Conservation (phyloP, 345 rosid genomes). For the Eucalyptus fibrosa region DNA sequence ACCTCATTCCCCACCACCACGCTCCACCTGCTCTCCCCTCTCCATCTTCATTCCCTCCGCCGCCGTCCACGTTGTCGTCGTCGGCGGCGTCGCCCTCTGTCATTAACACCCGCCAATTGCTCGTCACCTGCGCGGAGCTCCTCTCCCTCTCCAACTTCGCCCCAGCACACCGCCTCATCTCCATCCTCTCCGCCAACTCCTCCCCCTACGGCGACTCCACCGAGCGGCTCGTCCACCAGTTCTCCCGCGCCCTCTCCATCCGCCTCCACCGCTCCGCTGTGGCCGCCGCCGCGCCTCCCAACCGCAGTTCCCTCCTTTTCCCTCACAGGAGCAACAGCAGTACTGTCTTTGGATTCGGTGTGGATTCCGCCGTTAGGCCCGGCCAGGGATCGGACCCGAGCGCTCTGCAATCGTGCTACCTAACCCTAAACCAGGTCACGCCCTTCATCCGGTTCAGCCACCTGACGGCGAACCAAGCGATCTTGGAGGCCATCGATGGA, state of each 20-base stretch:
- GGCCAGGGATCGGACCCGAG: not conserved
- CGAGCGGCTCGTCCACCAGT: constrained; percentile 62
- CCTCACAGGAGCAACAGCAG: not conserved
- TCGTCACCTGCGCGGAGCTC: constrained; percentile 54
- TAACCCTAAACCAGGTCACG: constrained; percentile 75
- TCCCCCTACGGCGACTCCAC: constrained; percentile 78
- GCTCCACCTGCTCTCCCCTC: not conserved
- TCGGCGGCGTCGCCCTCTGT: not conserved
- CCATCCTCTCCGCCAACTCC: constrained; percentile 39
- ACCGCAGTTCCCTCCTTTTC: not conserved
- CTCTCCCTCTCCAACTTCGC: constrained; percentile 62
- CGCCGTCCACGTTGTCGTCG: not conserved
- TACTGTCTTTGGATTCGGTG: not conserved
- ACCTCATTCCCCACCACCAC: not conserved
- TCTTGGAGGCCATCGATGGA: constrained; percentile 62
- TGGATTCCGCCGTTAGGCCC: not conserved
- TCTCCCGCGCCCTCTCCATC: constrained; percentile 64
- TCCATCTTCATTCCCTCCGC: not conserved
- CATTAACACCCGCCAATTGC: constrained; percentile 59
- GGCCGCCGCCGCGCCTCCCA: not conserved
- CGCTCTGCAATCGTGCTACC: constrained; percentile 54
- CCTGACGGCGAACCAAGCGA: constrained; percentile 91
- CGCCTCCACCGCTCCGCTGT: constrained; percentile 33
- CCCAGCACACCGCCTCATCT: constrained; percentile 55
- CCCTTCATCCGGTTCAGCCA: constrained; percentile 86